These are phyloP conservation scores for Excoecaria agallocha DNA, from an alignment of 345 rosid species.

Conservation along the genomic window DNA sequence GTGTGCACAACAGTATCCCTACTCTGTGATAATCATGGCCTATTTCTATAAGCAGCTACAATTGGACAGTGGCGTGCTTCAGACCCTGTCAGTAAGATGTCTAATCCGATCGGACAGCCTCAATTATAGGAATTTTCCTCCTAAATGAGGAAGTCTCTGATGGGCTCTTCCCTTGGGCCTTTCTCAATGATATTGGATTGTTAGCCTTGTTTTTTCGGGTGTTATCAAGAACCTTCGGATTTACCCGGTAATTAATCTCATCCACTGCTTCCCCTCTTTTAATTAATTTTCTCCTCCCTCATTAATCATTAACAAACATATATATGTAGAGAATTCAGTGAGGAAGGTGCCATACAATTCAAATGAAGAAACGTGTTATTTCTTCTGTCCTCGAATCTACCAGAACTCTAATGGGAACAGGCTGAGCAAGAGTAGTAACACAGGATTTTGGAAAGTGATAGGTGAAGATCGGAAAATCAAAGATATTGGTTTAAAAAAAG, in stretches of 20 bases:
- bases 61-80: no score
- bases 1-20: no score
- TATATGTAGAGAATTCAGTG: background rate
- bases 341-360: background rate
- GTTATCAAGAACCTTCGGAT: slow-evolving; percentile 65
- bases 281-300: background rate
- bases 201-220: no score
- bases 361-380: slow-evolving; percentile 4
- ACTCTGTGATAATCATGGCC: no score
- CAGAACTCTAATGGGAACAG: background rate
- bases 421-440: background rate
- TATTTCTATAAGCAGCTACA: no score
- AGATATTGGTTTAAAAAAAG: slow-evolving; percentile 10
- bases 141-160: no score
- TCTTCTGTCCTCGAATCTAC: slow-evolving; percentile 13
- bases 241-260: slow-evolving; percentile 28
- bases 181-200: no score
- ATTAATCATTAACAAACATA: background rate
- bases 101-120: no score
- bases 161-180: no score
- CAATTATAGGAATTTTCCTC: no score
- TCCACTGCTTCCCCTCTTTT: no score
- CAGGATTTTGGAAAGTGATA: slow-evolving; percentile 23
- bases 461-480: slow-evolving; percentile 1
- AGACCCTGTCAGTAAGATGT: no score